Evolutionary conservation across 306 rosid genomes (phyloP).

Genomic region (Myrica gale): DNA sequence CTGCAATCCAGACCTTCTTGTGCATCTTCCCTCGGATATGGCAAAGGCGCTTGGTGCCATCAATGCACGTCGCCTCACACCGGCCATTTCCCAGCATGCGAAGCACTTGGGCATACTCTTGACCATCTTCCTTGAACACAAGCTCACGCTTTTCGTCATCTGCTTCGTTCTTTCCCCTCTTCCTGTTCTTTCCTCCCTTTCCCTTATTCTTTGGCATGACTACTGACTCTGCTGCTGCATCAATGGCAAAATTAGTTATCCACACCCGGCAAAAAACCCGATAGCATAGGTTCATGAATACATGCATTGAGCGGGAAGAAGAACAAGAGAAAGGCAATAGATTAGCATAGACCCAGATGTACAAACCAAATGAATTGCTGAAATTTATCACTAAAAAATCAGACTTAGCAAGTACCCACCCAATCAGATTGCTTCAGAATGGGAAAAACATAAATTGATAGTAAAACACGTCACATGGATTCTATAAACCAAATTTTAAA

Average conservation of each 20-base stretch:
- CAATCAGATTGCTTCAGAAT: no score
- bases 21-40: slow-evolving; percentile 52
- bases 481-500: no score
- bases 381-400: no score
- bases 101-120: slow-evolving; percentile 51
- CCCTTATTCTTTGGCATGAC: slow-evolving; percentile 57
- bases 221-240: slow-evolving; percentile 16
- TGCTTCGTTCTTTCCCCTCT: slow-evolving; percentile 53
- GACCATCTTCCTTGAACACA: slow-evolving; percentile 51
- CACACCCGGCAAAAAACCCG: not conserved
- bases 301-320: no score
- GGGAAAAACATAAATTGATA: no score
- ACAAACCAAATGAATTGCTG: no score
- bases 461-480: no score
- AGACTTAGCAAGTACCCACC: no score
- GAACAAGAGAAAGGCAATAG: no score
- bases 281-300: not conserved
- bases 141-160: slow-evolving; percentile 54
- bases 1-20: slow-evolving; percentile 57
- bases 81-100: slow-evolving; percentile 47
- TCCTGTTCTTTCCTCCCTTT: slow-evolving; percentile 52
- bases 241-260: not conserved
- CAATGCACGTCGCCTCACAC: slow-evolving; percentile 47
- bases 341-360: no score
- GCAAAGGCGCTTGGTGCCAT: slow-evolving; percentile 41